Base-by-base conservation (phyloP, 805 yeast genomes). In the Kluyveromyces aestuarii region DNA sequence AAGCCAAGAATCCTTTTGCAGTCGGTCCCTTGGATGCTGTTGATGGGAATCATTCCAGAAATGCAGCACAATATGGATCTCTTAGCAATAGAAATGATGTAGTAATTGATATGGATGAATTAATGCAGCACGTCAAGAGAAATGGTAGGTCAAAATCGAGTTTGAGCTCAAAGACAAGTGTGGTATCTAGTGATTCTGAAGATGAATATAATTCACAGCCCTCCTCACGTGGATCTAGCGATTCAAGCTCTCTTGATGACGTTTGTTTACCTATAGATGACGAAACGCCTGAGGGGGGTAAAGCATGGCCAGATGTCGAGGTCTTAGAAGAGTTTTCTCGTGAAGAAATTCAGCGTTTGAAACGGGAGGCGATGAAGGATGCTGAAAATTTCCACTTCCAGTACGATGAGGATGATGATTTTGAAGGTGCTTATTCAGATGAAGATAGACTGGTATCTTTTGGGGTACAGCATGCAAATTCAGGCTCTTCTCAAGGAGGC, bases 251-350 rank as follows among this genome's bases (percentile, higher is more conserved):
- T 1, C 68, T 91, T 50, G 90, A 84, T 61, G 99, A 91, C 66
- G 99, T 91, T 25, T 91, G 96, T 60, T 80, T 88, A 64, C 96
- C 96, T 0, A 72, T 89, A 37, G 89, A 83, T 53, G 79, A 77
- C 42, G 63, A 59, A 17, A 54, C 55, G 39, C 52, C 48, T n/a
- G 54, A 52, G 9, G 56, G 58, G 27, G 41, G 53, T 19, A 59
- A 62, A 27, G 50, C 55, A 17, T 91, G 98, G 98, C 99, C 98
- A 0, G 97, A 93, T 60, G 70, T 87, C 16, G 60, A 71, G 33
- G 79, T 86, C 0, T 69, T 91, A 54, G 83, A 82, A 54, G 96
- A 89, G 52, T 91, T 81, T 66, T 81, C 88, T 1, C 72, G 70
- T 33, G 84, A 84, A 53, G 97, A 90, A 65, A 66, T 63, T 56